Evolutionary conservation across 148 eudicot species (phyloP).

Genomic region (Pharnaceum exiguum): DNA sequence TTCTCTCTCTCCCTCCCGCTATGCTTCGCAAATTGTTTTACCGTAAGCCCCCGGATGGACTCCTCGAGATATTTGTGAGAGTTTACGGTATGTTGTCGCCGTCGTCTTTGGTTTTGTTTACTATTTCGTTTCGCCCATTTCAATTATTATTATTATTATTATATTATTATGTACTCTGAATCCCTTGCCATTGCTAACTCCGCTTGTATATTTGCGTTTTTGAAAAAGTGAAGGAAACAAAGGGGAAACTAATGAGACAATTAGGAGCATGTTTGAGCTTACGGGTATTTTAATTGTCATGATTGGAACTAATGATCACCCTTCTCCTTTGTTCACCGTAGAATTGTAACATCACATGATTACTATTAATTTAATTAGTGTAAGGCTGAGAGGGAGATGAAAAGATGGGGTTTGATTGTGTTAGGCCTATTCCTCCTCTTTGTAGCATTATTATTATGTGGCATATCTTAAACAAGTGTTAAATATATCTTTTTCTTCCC

Average conservation of each 20-base stretch:
- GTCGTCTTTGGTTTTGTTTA: background rate
- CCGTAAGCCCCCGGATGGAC: conserved; percentile 87
- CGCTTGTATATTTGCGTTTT: too few relatives aligned
- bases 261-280: too few relatives aligned
- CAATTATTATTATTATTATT: background rate
- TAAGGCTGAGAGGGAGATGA: too few relatives aligned
- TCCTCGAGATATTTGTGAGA: conserved; percentile 78
- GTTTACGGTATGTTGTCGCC: conserved; percentile 50
- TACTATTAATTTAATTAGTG: too few relatives aligned
- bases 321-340: too few relatives aligned
- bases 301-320: too few relatives aligned
- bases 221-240: too few relatives aligned
- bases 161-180: background rate
- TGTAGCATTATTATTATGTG: background rate
- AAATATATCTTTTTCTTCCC: background rate
- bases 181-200: background rate
- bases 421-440: background rate
- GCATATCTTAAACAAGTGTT: background rate
- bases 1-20: too few relatives aligned
- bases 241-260: too few relatives aligned
- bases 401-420: too few relatives aligned
- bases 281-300: too few relatives aligned
- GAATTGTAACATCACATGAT: too few relatives aligned
- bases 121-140: background rate
- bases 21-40: conserved; percentile 71